phyloP scores from a whole-genome alignment of 805 yeast genomes.

The Yarrowia osloensis region DNA sequence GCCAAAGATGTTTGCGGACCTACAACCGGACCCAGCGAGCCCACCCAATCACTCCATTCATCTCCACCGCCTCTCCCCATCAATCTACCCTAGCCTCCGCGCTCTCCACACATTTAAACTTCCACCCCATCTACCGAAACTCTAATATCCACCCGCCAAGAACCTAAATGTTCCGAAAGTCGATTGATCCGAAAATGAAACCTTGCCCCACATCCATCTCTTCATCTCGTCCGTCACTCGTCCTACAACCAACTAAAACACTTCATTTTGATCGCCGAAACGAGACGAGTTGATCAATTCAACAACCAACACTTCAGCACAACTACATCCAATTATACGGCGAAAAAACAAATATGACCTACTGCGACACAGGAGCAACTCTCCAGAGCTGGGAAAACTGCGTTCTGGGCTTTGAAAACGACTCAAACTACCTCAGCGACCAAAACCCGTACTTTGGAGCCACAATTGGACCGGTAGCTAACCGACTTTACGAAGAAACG shows the following conservation, averaged over 20 bases:
- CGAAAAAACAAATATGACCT: not conserved
- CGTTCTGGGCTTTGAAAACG: not conserved
- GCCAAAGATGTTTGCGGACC: no score
- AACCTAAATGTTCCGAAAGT: not conserved
- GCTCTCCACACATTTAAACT: not conserved
- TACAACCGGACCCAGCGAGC: no score
- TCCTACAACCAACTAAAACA: not conserved
- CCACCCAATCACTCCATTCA: no score
- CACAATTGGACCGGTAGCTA: not conserved
- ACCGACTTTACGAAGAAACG: not conserved
- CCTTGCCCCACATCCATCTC: not conserved
- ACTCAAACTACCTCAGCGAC: not conserved
- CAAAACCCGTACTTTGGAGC: conserved; percentile 17
- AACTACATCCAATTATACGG: not conserved
- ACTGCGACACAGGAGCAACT: not conserved
- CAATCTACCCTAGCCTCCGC: no score
- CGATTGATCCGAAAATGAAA: not conserved
- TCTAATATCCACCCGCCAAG: not conserved
- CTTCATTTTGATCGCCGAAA: not conserved
- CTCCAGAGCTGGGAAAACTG: not conserved
- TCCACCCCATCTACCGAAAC: not conserved
- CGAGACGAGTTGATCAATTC: no score
- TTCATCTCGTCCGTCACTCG: not conserved
- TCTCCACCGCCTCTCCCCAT: no score
- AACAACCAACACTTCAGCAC: no score